Evolutionary conservation across 495 filamentous ascomycete genomes (phyloP).

Genomic region (Podospora anserina): DNA sequence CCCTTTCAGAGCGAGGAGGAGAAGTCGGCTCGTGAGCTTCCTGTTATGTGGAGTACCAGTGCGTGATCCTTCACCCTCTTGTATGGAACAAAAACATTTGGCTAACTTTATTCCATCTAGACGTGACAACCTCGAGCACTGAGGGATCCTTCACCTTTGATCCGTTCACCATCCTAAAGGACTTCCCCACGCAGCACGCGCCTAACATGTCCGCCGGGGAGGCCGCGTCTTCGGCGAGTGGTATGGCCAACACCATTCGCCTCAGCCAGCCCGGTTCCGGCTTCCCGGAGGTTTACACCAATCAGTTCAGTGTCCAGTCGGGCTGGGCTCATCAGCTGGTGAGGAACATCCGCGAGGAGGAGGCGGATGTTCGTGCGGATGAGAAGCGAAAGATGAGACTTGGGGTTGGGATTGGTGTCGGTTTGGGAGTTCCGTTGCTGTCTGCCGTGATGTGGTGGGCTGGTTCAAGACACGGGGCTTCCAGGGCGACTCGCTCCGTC

Average conservation of each 20-base stretch:
- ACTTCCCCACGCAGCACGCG: slow-evolving; percentile 12
- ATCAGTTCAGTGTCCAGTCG: slow-evolving; percentile 11
- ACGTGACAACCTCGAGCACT: slow-evolving; percentile 9
- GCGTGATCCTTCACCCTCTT: slow-evolving; percentile 9
- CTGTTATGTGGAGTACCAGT: slow-evolving; percentile 13
- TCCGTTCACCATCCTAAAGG: slow-evolving; percentile 9
- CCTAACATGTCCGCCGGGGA: slow-evolving; percentile 5
- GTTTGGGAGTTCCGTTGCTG: slow-evolving; percentile 11
- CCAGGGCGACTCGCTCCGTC: slow-evolving; percentile 9
- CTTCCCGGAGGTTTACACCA: slow-evolving; percentile 9
- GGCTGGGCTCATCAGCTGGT: slow-evolving; percentile 12
- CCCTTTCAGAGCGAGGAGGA: slow-evolving; percentile 3
- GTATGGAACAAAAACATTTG: slow-evolving; percentile 9
- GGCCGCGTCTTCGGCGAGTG: slow-evolving; percentile 7
- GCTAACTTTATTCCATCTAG: slow-evolving; percentile 5
- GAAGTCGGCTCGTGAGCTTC: slow-evolving; percentile 8
- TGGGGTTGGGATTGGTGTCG: slow-evolving; percentile 11
- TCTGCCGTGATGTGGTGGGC: slow-evolving; percentile 9
- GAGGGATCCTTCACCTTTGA: slow-evolving; percentile 10
- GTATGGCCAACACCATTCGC: slow-evolving; percentile 13
- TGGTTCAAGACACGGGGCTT: slow-evolving; percentile 4
- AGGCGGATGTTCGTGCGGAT: slow-evolving; percentile 7
- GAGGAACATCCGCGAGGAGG: slow-evolving; percentile 13
- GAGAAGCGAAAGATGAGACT: slow-evolving; percentile 2
- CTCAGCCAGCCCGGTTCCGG: slow-evolving; percentile 13